Conservation (phyloP, 2,329 filamentous ascomycete species). For the Cladosporium sp. region DNA sequence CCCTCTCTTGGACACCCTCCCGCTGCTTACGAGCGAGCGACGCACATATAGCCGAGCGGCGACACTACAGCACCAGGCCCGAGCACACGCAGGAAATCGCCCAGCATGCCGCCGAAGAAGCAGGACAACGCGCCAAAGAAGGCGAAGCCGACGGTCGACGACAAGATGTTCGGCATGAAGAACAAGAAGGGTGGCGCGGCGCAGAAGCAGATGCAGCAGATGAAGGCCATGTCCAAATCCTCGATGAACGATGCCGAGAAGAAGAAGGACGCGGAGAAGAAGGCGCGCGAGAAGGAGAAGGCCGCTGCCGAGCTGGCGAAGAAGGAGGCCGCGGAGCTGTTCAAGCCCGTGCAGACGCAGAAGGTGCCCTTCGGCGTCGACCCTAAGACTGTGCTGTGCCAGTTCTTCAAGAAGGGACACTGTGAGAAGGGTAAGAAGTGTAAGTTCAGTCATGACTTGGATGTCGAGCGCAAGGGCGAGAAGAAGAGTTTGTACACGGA, state of each 20-base stretch:
- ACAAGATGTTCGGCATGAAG: constrained; percentile 99
- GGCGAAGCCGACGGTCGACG: constrained; percentile 63
- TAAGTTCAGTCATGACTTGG: constrained; percentile 92
- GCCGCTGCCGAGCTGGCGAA: constrained; percentile 79
- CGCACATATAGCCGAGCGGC: constrained; percentile 2
- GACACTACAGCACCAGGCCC: not conserved
- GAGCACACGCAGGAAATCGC: constrained; percentile 1
- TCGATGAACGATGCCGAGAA: constrained; percentile 84
- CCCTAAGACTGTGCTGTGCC: constrained; percentile 92
- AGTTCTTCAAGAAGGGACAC: constrained; percentile 94
- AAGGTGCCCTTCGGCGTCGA: constrained; percentile 98
- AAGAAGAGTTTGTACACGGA: constrained; percentile 92
- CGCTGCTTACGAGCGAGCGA: not conserved
- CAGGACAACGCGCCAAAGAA: constrained; percentile 43
- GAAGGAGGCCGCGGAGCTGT: constrained; percentile 70
- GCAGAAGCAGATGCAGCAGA: constrained; percentile 82
- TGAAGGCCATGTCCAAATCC: constrained; percentile 65
- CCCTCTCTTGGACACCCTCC: constrained; percentile 1
- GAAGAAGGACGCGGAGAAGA: constrained; percentile 61
- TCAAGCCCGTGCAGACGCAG: constrained; percentile 91
- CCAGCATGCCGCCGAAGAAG: constrained; percentile 67
- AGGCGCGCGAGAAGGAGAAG: constrained; percentile 76
- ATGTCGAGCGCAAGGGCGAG: constrained; percentile 82
- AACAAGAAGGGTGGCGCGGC: constrained; percentile 95
- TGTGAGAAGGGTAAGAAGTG: constrained; percentile 97